Conservation (phyloP, 768 basidiomycete species). For the Obba rivulosa region DNA sequence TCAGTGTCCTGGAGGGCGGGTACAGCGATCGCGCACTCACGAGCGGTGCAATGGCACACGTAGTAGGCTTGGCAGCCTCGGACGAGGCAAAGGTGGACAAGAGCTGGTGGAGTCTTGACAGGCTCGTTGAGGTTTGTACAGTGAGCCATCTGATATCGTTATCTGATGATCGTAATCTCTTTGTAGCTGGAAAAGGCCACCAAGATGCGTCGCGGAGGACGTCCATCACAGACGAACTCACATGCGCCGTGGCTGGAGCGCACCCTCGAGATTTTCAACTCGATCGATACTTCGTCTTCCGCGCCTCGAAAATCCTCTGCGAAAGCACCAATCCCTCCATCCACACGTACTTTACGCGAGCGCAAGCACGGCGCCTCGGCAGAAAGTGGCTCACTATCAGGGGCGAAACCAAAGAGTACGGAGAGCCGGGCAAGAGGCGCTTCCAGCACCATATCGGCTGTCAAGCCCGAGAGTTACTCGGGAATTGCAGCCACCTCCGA, state of each 20-base stretch:
- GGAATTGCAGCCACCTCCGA: neutral
- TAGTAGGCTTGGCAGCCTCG: constrained; percentile 56
- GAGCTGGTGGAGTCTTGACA: constrained; percentile 61
- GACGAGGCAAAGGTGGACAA: constrained; percentile 17
- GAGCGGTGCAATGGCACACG: constrained; percentile 79
- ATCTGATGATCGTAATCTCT: neutral
- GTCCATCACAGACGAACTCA: constrained; percentile 29
- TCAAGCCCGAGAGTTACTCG: no score
- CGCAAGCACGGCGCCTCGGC: constrained; percentile 27
- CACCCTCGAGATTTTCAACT: constrained; percentile 42
- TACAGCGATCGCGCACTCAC: constrained; percentile 87
- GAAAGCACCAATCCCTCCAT: constrained; percentile 24
- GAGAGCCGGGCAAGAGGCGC: no score
- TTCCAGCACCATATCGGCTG: no score
- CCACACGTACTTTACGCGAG: constrained; percentile 46
- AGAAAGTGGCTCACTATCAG: no score
- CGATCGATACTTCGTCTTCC: constrained; percentile 27
- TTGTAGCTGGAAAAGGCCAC: constrained; percentile 58
- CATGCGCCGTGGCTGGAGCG: constrained; percentile 56
- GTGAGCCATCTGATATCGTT: neutral
- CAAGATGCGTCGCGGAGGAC: constrained; percentile 54
- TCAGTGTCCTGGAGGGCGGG: constrained; percentile 93
- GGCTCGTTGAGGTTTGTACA: constrained; percentile 49
- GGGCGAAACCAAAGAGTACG: no score
- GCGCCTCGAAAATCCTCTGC: neutral